Conservation (phyloP, 257 asterid genomes). For the Echites panduratus region DNA sequence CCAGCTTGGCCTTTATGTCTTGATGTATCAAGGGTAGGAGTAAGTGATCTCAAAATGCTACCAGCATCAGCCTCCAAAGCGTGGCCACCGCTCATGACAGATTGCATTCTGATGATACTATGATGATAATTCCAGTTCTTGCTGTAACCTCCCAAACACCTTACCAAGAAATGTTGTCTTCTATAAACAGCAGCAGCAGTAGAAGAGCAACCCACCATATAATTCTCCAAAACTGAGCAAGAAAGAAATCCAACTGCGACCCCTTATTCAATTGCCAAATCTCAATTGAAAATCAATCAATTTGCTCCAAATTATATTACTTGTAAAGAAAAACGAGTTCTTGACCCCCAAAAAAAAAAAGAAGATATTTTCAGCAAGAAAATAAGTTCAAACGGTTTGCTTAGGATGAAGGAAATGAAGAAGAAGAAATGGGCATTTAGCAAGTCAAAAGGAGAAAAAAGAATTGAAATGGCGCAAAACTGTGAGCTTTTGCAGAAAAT, state of each 20-base stretch:
- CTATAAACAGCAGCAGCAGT: conserved; percentile 45
- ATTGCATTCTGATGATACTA: conserved; percentile 46
- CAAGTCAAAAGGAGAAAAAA: neutral
- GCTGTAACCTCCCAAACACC: conserved; percentile 59
- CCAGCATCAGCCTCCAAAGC: conserved; percentile 61
- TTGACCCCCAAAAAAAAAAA: neutral
- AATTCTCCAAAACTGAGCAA: conserved; percentile 22
- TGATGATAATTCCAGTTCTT: conserved; percentile 16
- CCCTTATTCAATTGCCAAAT: conserved; percentile 5
- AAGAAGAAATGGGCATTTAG: neutral
- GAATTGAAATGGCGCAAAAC: neutral
- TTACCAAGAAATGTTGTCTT: conserved; percentile 63
- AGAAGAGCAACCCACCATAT: conserved; percentile 53
- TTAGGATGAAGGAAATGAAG: neutral
- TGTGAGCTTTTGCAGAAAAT: neutral
- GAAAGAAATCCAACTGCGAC: neutral
- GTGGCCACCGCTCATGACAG: conserved; percentile 43
- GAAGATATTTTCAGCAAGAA: neutral
- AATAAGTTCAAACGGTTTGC: neutral
- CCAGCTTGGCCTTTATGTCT: conserved; percentile 99
- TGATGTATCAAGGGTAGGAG: conserved; percentile 67
- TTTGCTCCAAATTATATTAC: neutral
- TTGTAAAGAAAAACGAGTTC: neutral
- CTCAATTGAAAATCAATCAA: neutral
- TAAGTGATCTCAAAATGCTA: conserved; percentile 64